Percentiles rank a stretch among this genome's conserved stretches.
Evolutionary conservation across 202 grass and related monocot genomes (phyloP).

Genomic region (Setaria viridis): DNA sequence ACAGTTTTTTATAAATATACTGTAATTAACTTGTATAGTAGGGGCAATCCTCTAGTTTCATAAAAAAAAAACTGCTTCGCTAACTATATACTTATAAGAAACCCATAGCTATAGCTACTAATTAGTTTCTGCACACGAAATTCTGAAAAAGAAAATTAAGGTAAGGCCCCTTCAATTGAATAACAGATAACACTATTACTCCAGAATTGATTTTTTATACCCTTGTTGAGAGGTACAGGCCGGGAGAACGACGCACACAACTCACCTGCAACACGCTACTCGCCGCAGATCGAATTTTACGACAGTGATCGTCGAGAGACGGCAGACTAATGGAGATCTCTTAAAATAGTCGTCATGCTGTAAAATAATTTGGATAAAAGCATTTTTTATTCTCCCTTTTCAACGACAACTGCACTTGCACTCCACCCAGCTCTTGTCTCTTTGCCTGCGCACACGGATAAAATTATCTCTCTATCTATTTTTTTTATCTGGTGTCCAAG

Average conservation of each 20-base stretch:
- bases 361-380: not conserved
- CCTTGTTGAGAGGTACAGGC: not conserved
- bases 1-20: not conserved
- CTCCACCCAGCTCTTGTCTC: conserved; percentile 8
- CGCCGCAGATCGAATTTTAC: not conserved
- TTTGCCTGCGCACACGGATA: conserved; percentile 23
- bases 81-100: no score
- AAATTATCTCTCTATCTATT: not conserved
- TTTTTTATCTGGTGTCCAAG: not conserved
- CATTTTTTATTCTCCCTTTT: not conserved
- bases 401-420: conserved; percentile 26
- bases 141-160: not conserved
- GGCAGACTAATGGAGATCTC: not conserved
- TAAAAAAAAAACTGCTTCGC: no score
- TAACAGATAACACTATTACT: not conserved
- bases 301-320: not conserved
- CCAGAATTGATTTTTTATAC: not conserved
- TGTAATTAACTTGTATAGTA: not conserved
- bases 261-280: not conserved
- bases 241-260: not conserved
- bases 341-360: not conserved
- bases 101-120: no score
- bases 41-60: not conserved
- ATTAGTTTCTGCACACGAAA: no score
- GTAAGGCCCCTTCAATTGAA: not conserved